Percentiles rank a stretch among this genome's conserved stretches.
Evolutionary conservation across 75 land plant species (phyloP).

Genomic region (Selaginella tamariscina): DNA sequence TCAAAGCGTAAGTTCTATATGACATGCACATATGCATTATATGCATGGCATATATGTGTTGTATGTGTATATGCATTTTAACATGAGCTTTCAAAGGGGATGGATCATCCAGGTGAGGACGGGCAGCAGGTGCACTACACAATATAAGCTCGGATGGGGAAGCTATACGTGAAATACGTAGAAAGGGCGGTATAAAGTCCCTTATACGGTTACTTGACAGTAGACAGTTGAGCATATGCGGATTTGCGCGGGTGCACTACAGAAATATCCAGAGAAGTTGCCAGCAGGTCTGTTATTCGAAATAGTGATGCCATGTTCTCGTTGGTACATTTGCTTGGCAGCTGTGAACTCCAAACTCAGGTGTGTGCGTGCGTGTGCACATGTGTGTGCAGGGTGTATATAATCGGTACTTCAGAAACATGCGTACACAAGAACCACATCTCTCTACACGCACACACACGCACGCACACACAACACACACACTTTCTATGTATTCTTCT

Average conservation of each 20-base stretch:
- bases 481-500: too few species aligned
- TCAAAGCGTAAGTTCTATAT: conserved; percentile 11
- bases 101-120: conserved; percentile 16
- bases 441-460: too few species aligned
- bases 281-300: conserved; percentile 23
- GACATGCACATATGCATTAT: neutral
- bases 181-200: conserved; percentile 21
- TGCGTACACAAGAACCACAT: neutral
- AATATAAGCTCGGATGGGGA: conserved; percentile 29
- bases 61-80: too few species aligned
- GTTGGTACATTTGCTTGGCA: conserved; percentile 18
- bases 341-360: conserved; percentile 26
- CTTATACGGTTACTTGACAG: conserved; percentile 16
- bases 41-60: neutral
- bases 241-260: conserved; percentile 30
- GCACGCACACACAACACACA: too few species aligned
- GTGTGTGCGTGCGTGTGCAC: neutral
- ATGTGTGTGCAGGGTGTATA: neutral
- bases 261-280: conserved; percentile 26
- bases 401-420: neutral
- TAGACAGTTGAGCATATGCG: conserved; percentile 19
- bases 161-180: conserved; percentile 21
- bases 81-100: too few species aligned
- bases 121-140: conserved; percentile 24
- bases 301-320: conserved; percentile 21